Evolutionary conservation across 805 yeast species (phyloP), one percentile per base, ranked within the genome.

Genomic region (Nakazawaea holstii): DNA sequence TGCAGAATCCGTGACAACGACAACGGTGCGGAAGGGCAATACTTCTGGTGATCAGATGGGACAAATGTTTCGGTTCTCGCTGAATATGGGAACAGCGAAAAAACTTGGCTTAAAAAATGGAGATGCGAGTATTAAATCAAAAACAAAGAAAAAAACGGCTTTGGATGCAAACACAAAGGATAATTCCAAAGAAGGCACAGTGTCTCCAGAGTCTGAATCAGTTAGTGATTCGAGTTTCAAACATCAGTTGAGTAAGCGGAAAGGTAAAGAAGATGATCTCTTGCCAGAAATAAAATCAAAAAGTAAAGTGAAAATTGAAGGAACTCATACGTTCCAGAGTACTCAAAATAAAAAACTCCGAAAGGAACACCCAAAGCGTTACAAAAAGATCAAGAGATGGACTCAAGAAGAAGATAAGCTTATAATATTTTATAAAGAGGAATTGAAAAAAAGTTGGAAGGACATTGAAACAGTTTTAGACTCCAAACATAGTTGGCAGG

Each of bases 401-500:
- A 64, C 70, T 1, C 58, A 56, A 38, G 64, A 61, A 7, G 71
- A 67, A 50, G 72, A 67, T 51, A 60, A 60, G 14, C 59, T 65
- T 2, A 65, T 67, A 9, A 62, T 67, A 4, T 59, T 60, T 43
- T 66, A 62, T 51, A 67, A 69, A 46, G 75, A 72, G 52, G 62
- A 58, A 43, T 49, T 60, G 52, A 56, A 59, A 28, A 59, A 59
- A 38, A 59, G 73, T 17, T 71, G 76, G 76, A 64, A 64, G 36
- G 59, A 60, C 42, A 68, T 71, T 37, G 68, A 68, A 29, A 52
- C 53, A 29, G 53, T 62, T 28, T 46, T 67, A 14, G 60, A 60
- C 9, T 44, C 55, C 11, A 54, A 60, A 41, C 74, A 70, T 50
- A 55, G 72, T 13, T 69, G 74, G 74, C 75, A 70, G 53, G 73